Evolutionary conservation across 768 basidiomycete genomes (phyloP), one percentile per base, ranked within the genome.

Genomic region (Kwoniella pini): DNA sequence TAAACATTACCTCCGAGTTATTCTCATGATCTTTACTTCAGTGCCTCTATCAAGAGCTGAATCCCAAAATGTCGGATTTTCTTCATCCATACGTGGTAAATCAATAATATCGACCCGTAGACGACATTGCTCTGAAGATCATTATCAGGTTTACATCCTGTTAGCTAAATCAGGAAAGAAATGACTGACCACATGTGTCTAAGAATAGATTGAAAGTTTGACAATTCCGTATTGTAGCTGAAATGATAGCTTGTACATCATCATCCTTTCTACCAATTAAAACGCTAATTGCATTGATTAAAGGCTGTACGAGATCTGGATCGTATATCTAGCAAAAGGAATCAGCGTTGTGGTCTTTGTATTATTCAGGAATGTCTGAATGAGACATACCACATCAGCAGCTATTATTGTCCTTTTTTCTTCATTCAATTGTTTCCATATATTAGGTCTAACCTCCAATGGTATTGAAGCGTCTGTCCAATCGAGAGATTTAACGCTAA

Each of bases 151-250:
- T 42, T 7, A 7, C 7, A 36, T 36, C 13, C 39, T 22, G 19
- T n/a, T 21, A 22, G 36, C 19, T 42, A 38, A 1, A 15, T 28
- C 22, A 17, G 9, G 12, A 9, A 15, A 58, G 57, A 40, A 33
- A 13, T 7, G 19, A 67, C 71, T 22, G 36, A 71, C 75, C 46
- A 53, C 77, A 78, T 11, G 39, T 62, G 3, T 52, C 22, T 13
- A 38, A 10, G 46, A 78, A 78, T 10, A 59, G 31, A 5, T 65
- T 61, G 13, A 75, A 63, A 2, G 77, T 78, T 6, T 38, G 38
- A 50, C 64, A 54, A 60, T 78, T 78, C 26, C 77, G 54, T 2
- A 75, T 65, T 1, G 77, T 78, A 5, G 77, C 77, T 11, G 77
- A 71, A 17, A 76, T 63, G 15, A 78, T 57, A 0, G 70, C 75